Evolutionary conservation across 768 basidiomycete genomes (phyloP), one percentile per base, ranked within the genome.

Genomic region (Rhodotorula taiwanensis): DNA sequence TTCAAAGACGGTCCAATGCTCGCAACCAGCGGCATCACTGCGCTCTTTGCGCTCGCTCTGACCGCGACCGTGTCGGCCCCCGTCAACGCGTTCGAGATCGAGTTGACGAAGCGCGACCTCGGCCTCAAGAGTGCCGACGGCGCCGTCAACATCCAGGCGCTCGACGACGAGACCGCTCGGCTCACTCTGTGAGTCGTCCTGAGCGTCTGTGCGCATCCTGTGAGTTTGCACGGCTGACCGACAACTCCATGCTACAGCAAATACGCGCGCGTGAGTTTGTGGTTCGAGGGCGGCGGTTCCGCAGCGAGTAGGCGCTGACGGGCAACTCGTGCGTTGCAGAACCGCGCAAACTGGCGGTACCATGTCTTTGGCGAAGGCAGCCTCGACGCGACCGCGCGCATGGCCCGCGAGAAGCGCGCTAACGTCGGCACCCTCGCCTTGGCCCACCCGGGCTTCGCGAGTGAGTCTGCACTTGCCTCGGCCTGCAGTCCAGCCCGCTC

Each of bases 61-160:
- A 21, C 30, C 1, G 31, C 54, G 0, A 21, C 43, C 21, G 18
- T 27, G 30, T 3, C 43, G 15, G 10, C 36, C 4, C 18, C 54
- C 14, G 43, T n/a, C 27, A 23, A n/a, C 30, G 47, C 51, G 27
- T n/a, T 16, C 4, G 55, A 58, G 15, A 41, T 65, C 49, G 15
- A 43, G 25, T 50, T 65, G 28, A 4, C 7, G 4, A 44, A 51
- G 28, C 64, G 64, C 44, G 55, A 57, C 48, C 18, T 36, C 2
- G 49, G 55, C 4, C 33, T 60, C 44, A 56, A 14, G 21, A 51
- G 57, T 33, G 30, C 34, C 33, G 49, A 66, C 45, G 64, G 64
- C 21, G 16, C 23, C 14, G n/a, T 57, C 49, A 57, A 61, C 55
- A 27, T 66, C n/a, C 8, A 30, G 9, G 30, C 14, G 1, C 31